Conservation (phyloP, 2,329 filamentous ascomycete species). For the Shiraia sp. region DNA sequence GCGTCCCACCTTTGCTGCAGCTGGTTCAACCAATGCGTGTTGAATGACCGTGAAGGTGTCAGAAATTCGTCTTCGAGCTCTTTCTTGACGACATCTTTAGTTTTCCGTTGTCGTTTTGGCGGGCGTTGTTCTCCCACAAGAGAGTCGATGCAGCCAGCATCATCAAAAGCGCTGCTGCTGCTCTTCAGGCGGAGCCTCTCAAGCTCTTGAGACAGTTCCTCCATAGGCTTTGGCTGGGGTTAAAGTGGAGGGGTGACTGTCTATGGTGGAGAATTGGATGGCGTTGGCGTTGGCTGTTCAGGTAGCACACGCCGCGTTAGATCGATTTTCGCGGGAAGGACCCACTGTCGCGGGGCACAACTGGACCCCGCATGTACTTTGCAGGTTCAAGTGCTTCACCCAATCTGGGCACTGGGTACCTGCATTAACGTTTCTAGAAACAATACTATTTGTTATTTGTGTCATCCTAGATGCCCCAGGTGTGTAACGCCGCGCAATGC, state of each 20-base stretch:
- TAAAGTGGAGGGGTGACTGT: constrained; percentile 8
- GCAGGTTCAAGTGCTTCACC: too few relatives aligned
- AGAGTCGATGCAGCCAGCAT: constrained; percentile 58
- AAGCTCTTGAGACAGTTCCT: constrained; percentile 54
- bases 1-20: constrained; percentile 90
- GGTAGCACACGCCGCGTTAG: constrained; percentile 7
- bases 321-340: constrained; percentile 8
- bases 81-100: constrained; percentile 65
- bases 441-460: too few relatives aligned
- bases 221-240: constrained; percentile 27
- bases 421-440: too few relatives aligned
- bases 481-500: constrained; percentile 14
- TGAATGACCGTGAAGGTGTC: constrained; percentile 78
- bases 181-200: constrained; percentile 57
- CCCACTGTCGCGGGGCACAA: too few relatives aligned
- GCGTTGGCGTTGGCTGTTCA: constrained; percentile 24
- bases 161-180: constrained; percentile 26
- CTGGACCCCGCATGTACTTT: too few relatives aligned
- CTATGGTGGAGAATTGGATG: constrained; percentile 16
- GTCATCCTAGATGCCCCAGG: too few relatives aligned
- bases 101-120: constrained; percentile 58
- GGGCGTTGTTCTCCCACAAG: constrained; percentile 60
- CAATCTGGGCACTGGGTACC: too few relatives aligned
- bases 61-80: constrained; percentile 78
- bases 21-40: constrained; percentile 81